A percentile compares a stretch with the other conserved stretches of the same genome.
Conservation (phyloP, 192 early-diverging fungal species). For the Umbelopsis sp. region DNA sequence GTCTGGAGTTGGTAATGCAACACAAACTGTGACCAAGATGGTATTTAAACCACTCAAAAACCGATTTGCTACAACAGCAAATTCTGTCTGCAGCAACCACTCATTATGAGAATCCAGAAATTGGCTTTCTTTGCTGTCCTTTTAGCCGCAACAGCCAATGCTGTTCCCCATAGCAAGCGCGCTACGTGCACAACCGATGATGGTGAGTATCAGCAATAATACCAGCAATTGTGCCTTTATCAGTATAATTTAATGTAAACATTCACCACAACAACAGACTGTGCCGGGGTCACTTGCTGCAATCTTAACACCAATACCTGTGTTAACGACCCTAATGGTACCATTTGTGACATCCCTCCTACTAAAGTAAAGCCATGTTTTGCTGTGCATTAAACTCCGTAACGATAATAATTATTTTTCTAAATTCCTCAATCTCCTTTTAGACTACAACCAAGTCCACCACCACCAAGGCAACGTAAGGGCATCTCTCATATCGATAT, state of each 20-base stretch:
- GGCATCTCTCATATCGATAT: no score
- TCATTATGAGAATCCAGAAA: not conserved
- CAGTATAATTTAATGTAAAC: not conserved
- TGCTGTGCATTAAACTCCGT: not conserved
- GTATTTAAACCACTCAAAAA: not conserved
- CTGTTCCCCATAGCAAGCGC: conserved; percentile 16
- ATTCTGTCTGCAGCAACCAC: not conserved
- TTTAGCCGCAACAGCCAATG: not conserved
- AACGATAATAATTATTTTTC: no score
- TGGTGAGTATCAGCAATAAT: not conserved
- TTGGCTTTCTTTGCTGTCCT: not conserved
- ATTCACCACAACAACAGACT: conserved; percentile 2
- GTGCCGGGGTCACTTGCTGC: not conserved
- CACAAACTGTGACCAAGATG: not conserved
- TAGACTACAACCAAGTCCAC: not conserved
- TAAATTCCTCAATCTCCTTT: not conserved
- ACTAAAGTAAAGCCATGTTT: not conserved
- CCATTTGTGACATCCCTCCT: not conserved
- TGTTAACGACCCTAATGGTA: conserved; percentile 3
- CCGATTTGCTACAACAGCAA: not conserved
- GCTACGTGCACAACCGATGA: not conserved
- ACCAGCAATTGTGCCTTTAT: not conserved
- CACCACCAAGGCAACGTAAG: conserved; percentile 10
- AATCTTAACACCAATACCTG: not conserved
- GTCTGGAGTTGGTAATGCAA: not conserved